Percentiles rank a stretch among this genome's conserved stretches.
Evolutionary conservation across 2,329 filamentous ascomycete genomes (phyloP).

Genomic region (Botrytis fragariae): DNA sequence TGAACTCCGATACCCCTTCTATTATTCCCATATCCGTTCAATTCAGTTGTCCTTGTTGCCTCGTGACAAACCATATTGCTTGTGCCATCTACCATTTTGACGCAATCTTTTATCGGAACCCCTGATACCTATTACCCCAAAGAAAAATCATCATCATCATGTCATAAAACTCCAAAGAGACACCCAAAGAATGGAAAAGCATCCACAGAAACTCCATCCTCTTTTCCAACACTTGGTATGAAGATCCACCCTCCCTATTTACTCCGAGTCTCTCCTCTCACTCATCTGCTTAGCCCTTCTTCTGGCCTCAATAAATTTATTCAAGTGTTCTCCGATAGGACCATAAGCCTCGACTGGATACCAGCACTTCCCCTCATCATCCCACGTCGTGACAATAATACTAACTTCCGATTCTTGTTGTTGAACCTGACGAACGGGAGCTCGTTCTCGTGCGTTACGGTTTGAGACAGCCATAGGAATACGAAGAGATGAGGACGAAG

Average conservation of each 20-base stretch:
- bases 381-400: slow-evolving; percentile 23
- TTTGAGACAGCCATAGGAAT: slow-evolving; percentile 1
- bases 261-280: slow-evolving; percentile 9
- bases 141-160: slow-evolving; percentile 9
- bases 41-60: slow-evolving; percentile 14
- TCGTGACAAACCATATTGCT: slow-evolving; percentile 6
- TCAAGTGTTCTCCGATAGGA: slow-evolving; percentile 20
- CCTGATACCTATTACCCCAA: background rate
- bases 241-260: background rate
- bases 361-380: slow-evolving; percentile 22
- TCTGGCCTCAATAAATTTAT: slow-evolving; percentile 19
- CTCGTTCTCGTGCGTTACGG: slow-evolving; percentile 17
- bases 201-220: slow-evolving; percentile 12
- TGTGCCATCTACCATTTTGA: slow-evolving; percentile 15
- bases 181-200: background rate
- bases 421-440: slow-evolving; percentile 13
- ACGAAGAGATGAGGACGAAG: slow-evolving; percentile 12
- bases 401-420: slow-evolving; percentile 21
- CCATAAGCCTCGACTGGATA: slow-evolving; percentile 22
- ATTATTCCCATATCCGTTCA: background rate
- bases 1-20: slow-evolving; percentile 9
- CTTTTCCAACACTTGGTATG: slow-evolving; percentile 18
- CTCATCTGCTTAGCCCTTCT: slow-evolving; percentile 15
- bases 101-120: background rate
- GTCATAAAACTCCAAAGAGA: slow-evolving; percentile 1